These are phyloP conservation scores for Saposhnikovia divaricata DNA, from an alignment of 129 eudicot genomes.

Conservation along the genomic window DNA sequence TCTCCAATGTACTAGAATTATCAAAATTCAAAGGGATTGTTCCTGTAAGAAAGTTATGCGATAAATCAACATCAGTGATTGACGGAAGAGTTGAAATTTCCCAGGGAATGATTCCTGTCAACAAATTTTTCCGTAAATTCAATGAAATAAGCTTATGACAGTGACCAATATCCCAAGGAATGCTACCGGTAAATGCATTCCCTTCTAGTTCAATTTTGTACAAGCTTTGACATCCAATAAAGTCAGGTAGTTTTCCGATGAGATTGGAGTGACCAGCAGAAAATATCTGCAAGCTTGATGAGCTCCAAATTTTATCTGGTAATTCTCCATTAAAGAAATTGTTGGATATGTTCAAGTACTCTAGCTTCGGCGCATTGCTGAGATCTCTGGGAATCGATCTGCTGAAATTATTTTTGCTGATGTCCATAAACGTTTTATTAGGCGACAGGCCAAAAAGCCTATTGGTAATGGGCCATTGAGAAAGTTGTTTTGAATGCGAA, in stretches of 20 bases:
- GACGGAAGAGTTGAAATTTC: constrained; percentile 88
- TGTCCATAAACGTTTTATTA: constrained; percentile 61
- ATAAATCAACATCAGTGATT: constrained; percentile 81
- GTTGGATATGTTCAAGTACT: constrained; percentile 58
- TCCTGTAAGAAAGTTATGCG: constrained; percentile 65
- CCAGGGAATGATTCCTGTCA: constrained; percentile 95
- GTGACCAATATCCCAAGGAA: constrained; percentile 91
- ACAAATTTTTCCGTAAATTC: constrained; percentile 42
- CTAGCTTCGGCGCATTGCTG: constrained; percentile 47
- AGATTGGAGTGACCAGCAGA: constrained; percentile 48
- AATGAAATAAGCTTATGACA: constrained; percentile 68
- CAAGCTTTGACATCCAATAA: constrained; percentile 58
- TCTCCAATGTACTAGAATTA: constrained; percentile 71
- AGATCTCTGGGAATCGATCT: constrained; percentile 69
- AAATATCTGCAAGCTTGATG: constrained; percentile 65
- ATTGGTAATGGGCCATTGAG: constrained; percentile 66
- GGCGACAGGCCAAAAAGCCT: constrained; percentile 65
- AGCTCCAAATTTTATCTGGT: constrained; percentile 73
- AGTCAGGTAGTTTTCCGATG: constrained; percentile 62
- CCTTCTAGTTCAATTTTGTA: constrained; percentile 72
- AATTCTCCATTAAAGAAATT: constrained; percentile 38
- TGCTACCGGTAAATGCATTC: constrained; percentile 53
- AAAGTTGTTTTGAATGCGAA: constrained; percentile 60
- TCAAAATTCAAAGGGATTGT: constrained; percentile 71
- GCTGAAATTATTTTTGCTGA: constrained; percentile 56